Evolutionary conservation across 306 rosid genomes (phyloP), one percentile per base, ranked within the genome.

Genomic region (Vigna trinervia): DNA sequence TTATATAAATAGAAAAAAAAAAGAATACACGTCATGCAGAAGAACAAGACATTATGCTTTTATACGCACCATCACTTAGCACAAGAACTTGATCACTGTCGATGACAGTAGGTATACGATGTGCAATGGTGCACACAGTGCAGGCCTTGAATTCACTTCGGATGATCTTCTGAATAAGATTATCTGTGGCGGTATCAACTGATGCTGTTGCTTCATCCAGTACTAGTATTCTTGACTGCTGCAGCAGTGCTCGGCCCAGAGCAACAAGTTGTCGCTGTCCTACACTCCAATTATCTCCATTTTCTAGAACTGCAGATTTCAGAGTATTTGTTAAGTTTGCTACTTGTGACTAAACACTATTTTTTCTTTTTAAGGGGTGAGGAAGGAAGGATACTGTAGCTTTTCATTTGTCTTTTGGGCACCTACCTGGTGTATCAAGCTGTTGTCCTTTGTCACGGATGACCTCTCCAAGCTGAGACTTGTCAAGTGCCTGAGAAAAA

Each of bases 191-290:
- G 7, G 93, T 77, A 81, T 95, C 99, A 56, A 95, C 99, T 2
- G 99, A 95, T 74, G 99, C 99, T 9, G 99, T 95, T 56, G 99
- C 99, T 85, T 95, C 97, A 81, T 95, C 99, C 17, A 95, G 98
- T 22, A 95, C 99, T 82, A 95, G 90, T 86, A 95, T 89, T 76
- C 83, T 92, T 26, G 97, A 94, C 82, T 95, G 97, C 89, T 90
- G 91, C 72, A 95, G 89, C 74, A 95, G 84, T 52, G 99, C 99
- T 72, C 99, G 91, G 63, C 99, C 99, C 28, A 95, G 78, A 23
- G 99, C 85, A 72, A 95, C 96, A 60, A 95, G 99, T 80, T 95
- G 99, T 58, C 99, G 87, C 85, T 95, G 99, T 47, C 99, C 99
- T 65, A 92, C 97, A 74, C 99, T 95, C 99, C 99, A 95, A 65